A percentile compares a stretch with the other conserved stretches of the same genome.
Evolutionary conservation across 2,329 filamentous ascomycete genomes (phyloP).

Genomic region (Daldinia sp.): DNA sequence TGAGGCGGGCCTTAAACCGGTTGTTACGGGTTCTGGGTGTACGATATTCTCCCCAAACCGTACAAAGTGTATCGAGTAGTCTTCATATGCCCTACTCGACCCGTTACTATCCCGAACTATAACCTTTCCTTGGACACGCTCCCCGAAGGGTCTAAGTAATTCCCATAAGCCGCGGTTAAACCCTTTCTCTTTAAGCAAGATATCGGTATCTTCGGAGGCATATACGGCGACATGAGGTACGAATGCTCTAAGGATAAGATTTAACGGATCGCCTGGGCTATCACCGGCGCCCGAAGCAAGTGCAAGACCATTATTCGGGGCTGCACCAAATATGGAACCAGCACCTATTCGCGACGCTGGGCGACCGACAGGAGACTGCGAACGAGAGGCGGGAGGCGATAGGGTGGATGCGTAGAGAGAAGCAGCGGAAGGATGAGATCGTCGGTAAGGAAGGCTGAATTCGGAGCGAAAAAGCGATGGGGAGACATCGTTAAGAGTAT

Average conservation of each 20-base stretch:
- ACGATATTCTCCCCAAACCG: constrained; percentile 69
- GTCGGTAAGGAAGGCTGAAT: constrained; percentile 61
- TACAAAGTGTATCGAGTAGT: constrained; percentile 89
- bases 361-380: constrained; percentile 71
- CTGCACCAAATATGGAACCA: constrained; percentile 64
- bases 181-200: constrained; percentile 82
- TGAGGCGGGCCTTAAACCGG: constrained; percentile 45
- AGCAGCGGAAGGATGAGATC: constrained; percentile 65
- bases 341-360: constrained; percentile 64
- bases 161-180: constrained; percentile 84
- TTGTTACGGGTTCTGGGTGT: constrained; percentile 54
- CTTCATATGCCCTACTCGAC: constrained; percentile 81
- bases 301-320: constrained; percentile 53
- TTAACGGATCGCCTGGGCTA: constrained; percentile 63
- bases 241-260: constrained; percentile 82
- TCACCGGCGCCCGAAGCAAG: constrained; percentile 54
- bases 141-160: constrained; percentile 88
- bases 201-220: constrained; percentile 85
- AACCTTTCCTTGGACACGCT: constrained; percentile 85
- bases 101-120: constrained; percentile 91
- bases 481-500: constrained; percentile 57
- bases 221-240: constrained; percentile 89
- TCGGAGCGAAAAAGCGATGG: constrained; percentile 59
- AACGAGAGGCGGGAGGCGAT: constrained; percentile 72
- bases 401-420: constrained; percentile 71